phyloP scores from a whole-genome alignment of 2,329 filamentous ascomycete genomes.

The Dothistroma pini region DNA sequence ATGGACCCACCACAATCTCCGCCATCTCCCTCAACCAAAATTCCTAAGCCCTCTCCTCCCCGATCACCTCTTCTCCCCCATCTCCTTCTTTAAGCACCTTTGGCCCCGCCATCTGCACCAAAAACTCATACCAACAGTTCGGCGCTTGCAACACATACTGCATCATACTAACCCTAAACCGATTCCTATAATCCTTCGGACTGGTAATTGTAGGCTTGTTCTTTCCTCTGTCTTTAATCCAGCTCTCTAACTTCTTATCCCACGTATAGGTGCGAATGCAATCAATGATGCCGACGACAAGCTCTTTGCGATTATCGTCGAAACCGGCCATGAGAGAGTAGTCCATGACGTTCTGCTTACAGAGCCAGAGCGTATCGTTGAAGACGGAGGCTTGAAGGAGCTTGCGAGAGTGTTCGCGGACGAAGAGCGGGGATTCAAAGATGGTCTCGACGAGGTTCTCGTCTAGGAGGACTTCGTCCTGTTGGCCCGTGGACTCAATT shows the following conservation, averaged over 20 bases:
- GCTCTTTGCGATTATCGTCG: slow-evolving; percentile 81
- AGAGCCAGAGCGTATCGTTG: slow-evolving; percentile 96
- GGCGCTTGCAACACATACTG: slow-evolving; percentile 75
- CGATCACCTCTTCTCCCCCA: slow-evolving; percentile 6
- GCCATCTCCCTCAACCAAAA: background rate
- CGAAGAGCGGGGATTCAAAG: slow-evolving; percentile 92
- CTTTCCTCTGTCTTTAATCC: slow-evolving; percentile 96
- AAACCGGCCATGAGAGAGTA: slow-evolving; percentile 98
- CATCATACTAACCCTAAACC: slow-evolving; percentile 95
- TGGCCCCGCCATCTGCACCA: slow-evolving; percentile 33
- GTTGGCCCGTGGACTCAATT: slow-evolving; percentile 90
- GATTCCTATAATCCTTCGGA: slow-evolving; percentile 94
- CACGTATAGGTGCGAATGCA: slow-evolving; percentile 98
- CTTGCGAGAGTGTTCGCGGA: slow-evolving; percentile 93
- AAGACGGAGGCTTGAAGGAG: slow-evolving; percentile 86
- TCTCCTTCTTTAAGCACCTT: slow-evolving; percentile 31
- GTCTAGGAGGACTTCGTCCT: slow-evolving; percentile 92
- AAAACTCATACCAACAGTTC: slow-evolving; percentile 72
- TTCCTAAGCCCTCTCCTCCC: background rate
- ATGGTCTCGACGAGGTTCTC: slow-evolving; percentile 99
- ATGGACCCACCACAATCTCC: background rate
- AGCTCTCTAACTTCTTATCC: slow-evolving; percentile 99
- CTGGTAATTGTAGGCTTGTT: slow-evolving; percentile 90
- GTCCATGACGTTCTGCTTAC: slow-evolving; percentile 97
- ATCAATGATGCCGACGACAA: slow-evolving; percentile 97